Base-by-base conservation (phyloP, 1,284 basidiomycete species). In the Athelia sp. region DNA sequence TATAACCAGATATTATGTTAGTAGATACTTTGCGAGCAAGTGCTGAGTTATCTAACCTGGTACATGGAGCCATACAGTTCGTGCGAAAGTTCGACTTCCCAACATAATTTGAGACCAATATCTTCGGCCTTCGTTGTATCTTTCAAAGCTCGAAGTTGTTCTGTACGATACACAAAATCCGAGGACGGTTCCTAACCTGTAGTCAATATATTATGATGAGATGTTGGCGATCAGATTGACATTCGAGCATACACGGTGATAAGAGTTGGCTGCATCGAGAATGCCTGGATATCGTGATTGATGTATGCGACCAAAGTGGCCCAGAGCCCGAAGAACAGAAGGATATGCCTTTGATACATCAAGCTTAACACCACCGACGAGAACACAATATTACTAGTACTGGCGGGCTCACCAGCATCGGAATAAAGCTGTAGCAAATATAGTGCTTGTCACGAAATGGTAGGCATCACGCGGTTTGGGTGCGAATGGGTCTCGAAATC, bases 91-190 rank as follows among this genome's bases (percentile, higher is more conserved):
- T 19, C 83, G 70, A 54, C 70, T 75, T 9, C 76, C 76, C 13
- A 82, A 65, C 43, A 86, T 76, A 47, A 88, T 82, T 54, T 81
- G 75, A 3, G 82, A 82, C 87, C 87, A 90, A 21, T 82, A 67
- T 43, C 75, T 66, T 42, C 87, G 69, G 3, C 87, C 87, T 58
- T 90, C 87, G 55, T 82, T 82, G 65, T 89, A 84, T 17, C 84
- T 70, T 58, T 87, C 85, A 58, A 87, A 89, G 17, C 85, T 85
- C 2, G 85, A 84, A 2, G 84, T 87, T 1, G 87, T 89, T 35
- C 86, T 70, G 61, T 79, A 81, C 1, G 81, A 81, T 48, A 85
- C 76, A 32, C 84, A 74, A 55, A 85, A 83, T 73, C 81, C 81
- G 10, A 83, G 68, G 0, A 84, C 79, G 6, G 81, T 83, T 72